Evolutionary conservation across 108 stramenopile genomes (phyloP).

Genomic region (Cyclotella baltica): DNA sequence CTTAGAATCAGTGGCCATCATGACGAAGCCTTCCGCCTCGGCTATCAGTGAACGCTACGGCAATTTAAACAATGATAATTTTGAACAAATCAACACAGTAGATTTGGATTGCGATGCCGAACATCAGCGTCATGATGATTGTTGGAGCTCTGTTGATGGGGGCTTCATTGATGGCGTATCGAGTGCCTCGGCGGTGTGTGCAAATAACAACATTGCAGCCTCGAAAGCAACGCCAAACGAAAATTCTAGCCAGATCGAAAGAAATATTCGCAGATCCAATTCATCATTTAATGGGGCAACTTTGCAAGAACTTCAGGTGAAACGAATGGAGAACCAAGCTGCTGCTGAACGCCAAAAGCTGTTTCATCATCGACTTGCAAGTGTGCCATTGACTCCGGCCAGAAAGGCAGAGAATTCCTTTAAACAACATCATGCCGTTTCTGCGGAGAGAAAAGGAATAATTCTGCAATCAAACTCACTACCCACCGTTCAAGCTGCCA

Average conservation of each 20-base stretch:
- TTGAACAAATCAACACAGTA: too few species aligned
- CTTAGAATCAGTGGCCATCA: too few species aligned
- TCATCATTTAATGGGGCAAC: slow-evolving; percentile 5
- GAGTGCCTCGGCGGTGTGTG: background rate
- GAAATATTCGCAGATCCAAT: background rate
- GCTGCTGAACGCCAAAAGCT: background rate
- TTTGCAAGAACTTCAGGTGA: slow-evolving; percentile 9
- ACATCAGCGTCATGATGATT: too few species aligned
- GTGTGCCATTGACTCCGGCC: background rate
- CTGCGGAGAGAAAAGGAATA: background rate
- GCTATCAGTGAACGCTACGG: too few species aligned
- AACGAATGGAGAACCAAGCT: slow-evolving; percentile 9
- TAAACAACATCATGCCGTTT: background rate
- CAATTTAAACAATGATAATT: too few species aligned
- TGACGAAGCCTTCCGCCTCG: too few species aligned
- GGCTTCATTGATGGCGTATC: background rate
- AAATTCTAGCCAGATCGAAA: background rate
- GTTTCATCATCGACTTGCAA: background rate
- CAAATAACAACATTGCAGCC: background rate
- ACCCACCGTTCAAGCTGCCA: background rate
- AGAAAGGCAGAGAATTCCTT: background rate
- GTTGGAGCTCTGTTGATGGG: too few species aligned
- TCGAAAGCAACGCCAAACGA: background rate
- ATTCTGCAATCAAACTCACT: background rate
- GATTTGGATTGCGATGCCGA: too few species aligned